phyloP scores from a whole-genome alignment of 257 asterid genomes.

The Plantago major region DNA sequence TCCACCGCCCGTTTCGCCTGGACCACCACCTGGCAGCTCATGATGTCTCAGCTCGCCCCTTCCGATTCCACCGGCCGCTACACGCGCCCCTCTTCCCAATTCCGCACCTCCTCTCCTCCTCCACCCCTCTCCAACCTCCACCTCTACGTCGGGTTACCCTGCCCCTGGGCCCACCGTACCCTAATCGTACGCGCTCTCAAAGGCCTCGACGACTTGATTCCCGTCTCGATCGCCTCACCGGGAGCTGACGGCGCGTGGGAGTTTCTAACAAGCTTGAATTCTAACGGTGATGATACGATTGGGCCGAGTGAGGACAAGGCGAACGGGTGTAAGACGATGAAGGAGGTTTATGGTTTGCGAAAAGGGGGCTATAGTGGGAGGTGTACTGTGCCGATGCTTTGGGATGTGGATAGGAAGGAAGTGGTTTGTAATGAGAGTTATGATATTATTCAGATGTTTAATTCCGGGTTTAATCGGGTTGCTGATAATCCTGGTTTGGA shows the following conservation, averaged over 20 bases:
- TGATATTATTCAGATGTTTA: conserved; percentile 67
- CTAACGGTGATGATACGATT: conserved; percentile 1
- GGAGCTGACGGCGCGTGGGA: conserved; percentile 83
- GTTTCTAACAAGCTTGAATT: conserved; percentile 19
- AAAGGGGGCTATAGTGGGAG: conserved; percentile 71
- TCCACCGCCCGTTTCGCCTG: conserved; percentile 94
- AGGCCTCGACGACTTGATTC: conserved; percentile 60
- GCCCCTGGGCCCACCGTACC: conserved; percentile 99
- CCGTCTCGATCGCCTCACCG: conserved; percentile 74
- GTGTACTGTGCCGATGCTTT: conserved; percentile 86
- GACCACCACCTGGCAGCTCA: conserved; percentile 86
- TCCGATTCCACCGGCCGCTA: conserved; percentile 74
- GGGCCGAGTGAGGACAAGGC: conserved; percentile 57
- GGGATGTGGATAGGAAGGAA: conserved; percentile 65
- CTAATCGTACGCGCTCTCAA: conserved; percentile 91
- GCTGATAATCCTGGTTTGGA: conserved; percentile 58
- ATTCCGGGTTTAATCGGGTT: conserved; percentile 54
- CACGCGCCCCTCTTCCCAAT: conserved; percentile 81
- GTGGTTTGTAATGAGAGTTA: conserved; percentile 90
- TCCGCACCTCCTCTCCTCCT: conserved; percentile 36
- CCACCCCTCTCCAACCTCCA: conserved; percentile 44
- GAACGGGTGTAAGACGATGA: conserved; percentile 57
- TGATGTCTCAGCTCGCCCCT: conserved; percentile 99
- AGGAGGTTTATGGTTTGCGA: conserved; percentile 56
- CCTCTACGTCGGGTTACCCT: conserved; percentile 88